Percentiles rank a stretch among this genome's conserved stretches.
phyloP scores from a whole-genome alignment of 495 filamentous ascomycete genomes.

The Penicillium riverlandense region DNA sequence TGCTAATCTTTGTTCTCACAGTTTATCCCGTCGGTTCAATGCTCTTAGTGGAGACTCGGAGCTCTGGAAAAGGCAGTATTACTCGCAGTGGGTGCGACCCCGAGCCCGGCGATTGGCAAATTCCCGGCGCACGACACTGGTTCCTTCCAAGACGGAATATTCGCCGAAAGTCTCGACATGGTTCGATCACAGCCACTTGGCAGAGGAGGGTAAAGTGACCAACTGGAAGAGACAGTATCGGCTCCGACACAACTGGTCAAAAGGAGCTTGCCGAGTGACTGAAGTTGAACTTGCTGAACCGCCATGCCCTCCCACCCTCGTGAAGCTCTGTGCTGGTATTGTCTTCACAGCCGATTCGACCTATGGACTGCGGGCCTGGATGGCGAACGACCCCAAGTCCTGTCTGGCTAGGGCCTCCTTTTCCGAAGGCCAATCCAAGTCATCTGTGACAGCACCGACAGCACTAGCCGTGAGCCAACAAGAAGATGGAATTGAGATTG shows the following conservation, averaged over 20 bases:
- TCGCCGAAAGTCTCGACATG: conserved; percentile 71
- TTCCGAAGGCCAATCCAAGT: not conserved
- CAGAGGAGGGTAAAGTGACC: conserved; percentile 42
- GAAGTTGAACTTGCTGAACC: conserved; percentile 62
- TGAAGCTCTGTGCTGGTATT: conserved; percentile 64
- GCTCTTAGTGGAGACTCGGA: conserved; percentile 74
- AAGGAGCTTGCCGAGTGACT: conserved; percentile 71
- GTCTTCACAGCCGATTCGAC: conserved; percentile 69
- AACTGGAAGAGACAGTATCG: conserved; percentile 92
- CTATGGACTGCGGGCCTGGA: conserved; percentile 71
- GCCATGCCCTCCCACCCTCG: conserved; percentile 52
- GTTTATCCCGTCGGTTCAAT: conserved; percentile 71
- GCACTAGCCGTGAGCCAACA: conserved; percentile 53
- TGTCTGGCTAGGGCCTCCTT: conserved; percentile 22
- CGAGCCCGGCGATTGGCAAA: conserved; percentile 71
- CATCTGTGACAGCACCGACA: conserved; percentile 44
- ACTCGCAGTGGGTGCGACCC: conserved; percentile 81
- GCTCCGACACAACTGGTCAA: conserved; percentile 86
- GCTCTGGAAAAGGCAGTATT: conserved; percentile 87
- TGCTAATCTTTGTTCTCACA: conserved; percentile 13
- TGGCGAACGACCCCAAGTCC: conserved; percentile 47
- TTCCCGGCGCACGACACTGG: conserved; percentile 38
- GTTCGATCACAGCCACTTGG: conserved; percentile 65
- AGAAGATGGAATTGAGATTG: conserved; percentile 32
- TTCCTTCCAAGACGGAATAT: conserved; percentile 46